These are phyloP conservation scores for Yamadazyma oceani DNA, from an alignment of 1,139 yeast species.

Conservation along the genomic window DNA sequence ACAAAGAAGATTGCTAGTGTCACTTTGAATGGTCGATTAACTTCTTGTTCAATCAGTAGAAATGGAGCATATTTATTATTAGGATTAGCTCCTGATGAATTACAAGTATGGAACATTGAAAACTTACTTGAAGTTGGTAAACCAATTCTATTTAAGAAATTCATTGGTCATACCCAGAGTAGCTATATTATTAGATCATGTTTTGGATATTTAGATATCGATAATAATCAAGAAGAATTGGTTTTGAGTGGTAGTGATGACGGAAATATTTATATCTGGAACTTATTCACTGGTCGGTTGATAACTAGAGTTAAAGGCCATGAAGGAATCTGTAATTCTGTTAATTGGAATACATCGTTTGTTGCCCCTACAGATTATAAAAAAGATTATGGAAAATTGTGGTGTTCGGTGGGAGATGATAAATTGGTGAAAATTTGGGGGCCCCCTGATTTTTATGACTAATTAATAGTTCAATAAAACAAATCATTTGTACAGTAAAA, in stretches of 20 bases:
- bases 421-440: constrained; percentile 68
- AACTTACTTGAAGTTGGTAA: constrained; percentile 17
- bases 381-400: constrained; percentile 48
- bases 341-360: constrained; percentile 64
- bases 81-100: constrained; percentile 72
- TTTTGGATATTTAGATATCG: constrained; percentile 55
- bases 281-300: constrained; percentile 68
- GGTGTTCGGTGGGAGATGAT: constrained; percentile 90
- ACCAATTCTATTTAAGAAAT: constrained; percentile 56
- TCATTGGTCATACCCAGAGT: constrained; percentile 70
- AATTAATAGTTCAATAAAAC: no score
- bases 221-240: constrained; percentile 57
- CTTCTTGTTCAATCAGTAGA: constrained; percentile 41
- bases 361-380: constrained; percentile 19
- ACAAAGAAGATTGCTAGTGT: constrained; percentile 37
- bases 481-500: no score
- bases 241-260: constrained; percentile 84
- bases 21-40: constrained; percentile 36
- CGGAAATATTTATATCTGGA: constrained; percentile 80
- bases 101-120: constrained; percentile 72
- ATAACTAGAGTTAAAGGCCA: constrained; percentile 65
- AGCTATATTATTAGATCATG: constrained; percentile 74
- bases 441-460: constrained; percentile 21
- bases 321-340: constrained; percentile 65
- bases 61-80: constrained; percentile 55